A percentile compares a stretch with the other conserved stretches of the same genome.
phyloP scores from a whole-genome alignment of 1,284 basidiomycete genomes.

The Cutaneotrichosporon mucoides region DNA sequence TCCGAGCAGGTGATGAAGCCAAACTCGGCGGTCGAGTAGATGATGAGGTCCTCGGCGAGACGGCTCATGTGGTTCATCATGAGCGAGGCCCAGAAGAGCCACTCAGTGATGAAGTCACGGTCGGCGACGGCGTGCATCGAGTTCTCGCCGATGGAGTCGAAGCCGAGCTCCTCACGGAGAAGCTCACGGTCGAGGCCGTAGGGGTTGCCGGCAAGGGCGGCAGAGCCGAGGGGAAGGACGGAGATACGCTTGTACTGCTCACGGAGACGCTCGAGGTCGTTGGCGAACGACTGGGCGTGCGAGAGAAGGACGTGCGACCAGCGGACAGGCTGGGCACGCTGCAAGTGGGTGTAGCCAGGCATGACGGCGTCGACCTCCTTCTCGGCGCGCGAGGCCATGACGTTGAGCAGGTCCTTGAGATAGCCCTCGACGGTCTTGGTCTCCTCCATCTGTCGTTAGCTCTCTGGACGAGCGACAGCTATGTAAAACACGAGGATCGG shows the following conservation, averaged over 20 bases:
- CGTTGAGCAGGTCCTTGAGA: slow-evolving; percentile 72
- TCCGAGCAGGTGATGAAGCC: slow-evolving; percentile 91
- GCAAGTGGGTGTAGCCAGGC: slow-evolving; percentile 95
- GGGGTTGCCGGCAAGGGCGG: slow-evolving; percentile 93
- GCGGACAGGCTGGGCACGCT: slow-evolving; percentile 94
- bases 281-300: slow-evolving; percentile 85
- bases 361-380: slow-evolving; percentile 86
- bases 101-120: slow-evolving; percentile 95
- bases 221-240: slow-evolving; percentile 86
- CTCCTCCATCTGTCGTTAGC: slow-evolving; percentile 58
- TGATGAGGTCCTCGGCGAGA: slow-evolving; percentile 91
- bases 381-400: slow-evolving; percentile 86
- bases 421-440: slow-evolving; percentile 66
- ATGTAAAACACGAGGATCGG: too few species aligned
- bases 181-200: slow-evolving; percentile 88
- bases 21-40: slow-evolving; percentile 96
- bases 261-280: slow-evolving; percentile 80
- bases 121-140: slow-evolving; percentile 94
- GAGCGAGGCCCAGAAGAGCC: slow-evolving; percentile 92
- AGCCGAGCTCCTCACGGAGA: slow-evolving; percentile 77
- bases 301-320: slow-evolving; percentile 97
- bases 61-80: slow-evolving; percentile 90
- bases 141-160: slow-evolving; percentile 80
- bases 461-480: too few species aligned
- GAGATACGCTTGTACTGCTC: slow-evolving; percentile 81